Evolutionary conservation across 257 asterid species (phyloP).

Genomic region (Ocimum tenuiflorum): DNA sequence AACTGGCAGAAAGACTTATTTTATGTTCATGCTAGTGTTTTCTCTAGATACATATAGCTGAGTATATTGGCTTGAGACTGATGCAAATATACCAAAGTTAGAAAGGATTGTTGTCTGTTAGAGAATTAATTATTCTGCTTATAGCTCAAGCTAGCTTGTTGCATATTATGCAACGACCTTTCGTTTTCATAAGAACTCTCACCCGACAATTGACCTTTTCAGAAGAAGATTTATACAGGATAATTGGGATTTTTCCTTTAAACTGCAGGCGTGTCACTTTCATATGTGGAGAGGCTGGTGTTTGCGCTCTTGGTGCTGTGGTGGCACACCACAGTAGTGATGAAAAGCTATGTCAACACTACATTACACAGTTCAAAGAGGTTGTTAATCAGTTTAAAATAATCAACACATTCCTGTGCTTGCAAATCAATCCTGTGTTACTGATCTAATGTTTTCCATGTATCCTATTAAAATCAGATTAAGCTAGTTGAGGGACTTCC

Average conservation of each 20-base stretch:
- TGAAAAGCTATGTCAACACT: constrained; percentile 40
- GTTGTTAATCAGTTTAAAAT: constrained; percentile 19
- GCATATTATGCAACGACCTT: neutral
- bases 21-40: neutral
- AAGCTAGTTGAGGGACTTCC: constrained; percentile 57
- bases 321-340: constrained; percentile 55
- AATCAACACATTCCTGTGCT: neutral
- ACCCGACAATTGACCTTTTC: neutral
- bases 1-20: neutral
- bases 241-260: neutral
- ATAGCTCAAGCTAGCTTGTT: neutral
- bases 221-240: neutral
- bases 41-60: neutral
- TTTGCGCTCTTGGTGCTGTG: constrained; percentile 75
- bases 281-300: constrained; percentile 70
- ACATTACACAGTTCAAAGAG: constrained; percentile 45
- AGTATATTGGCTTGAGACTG: neutral
- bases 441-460: neutral
- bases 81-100: neutral
- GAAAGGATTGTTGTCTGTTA: neutral
- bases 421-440: neutral
- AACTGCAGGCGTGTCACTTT: constrained; percentile 62
- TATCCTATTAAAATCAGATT: constrained; percentile 32
- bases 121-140: neutral
- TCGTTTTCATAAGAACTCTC: no score